Percentiles rank a stretch among this genome's conserved stretches.
Conservation (phyloP, 2,329 filamentous ascomycete genomes). For the Madurella mycetomatis region DNA sequence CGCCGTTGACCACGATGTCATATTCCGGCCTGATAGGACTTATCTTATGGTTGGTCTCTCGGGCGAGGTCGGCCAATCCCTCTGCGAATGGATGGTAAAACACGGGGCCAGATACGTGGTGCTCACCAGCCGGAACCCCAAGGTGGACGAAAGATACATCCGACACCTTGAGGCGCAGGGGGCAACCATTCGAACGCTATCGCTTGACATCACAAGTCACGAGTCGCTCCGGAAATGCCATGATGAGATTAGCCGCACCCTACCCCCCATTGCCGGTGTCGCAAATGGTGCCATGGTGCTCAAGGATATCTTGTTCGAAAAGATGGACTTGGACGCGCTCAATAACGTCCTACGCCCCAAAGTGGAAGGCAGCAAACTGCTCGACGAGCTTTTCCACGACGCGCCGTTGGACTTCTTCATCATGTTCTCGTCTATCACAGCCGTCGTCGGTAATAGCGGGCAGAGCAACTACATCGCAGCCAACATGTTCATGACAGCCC, state of each 20-base stretch:
- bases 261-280: slow-evolving; percentile 35
- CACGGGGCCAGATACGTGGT: slow-evolving; percentile 29
- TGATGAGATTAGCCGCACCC: not conserved
- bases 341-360: slow-evolving; percentile 29
- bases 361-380: slow-evolving; percentile 28
- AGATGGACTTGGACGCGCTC: slow-evolving; percentile 25
- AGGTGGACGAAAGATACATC: slow-evolving; percentile 25
- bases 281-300: slow-evolving; percentile 38
- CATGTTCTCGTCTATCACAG: slow-evolving; percentile 10
- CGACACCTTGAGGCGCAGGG: slow-evolving; percentile 14
- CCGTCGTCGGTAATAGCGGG: slow-evolving; percentile 4
- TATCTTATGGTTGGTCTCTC: slow-evolving; percentile 31
- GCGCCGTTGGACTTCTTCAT: slow-evolving; percentile 33
- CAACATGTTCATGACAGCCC: slow-evolving; percentile 35
- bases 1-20: not conserved
- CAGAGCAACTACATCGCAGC: slow-evolving; percentile 14
- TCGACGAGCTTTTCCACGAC: slow-evolving; percentile 30
- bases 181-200: slow-evolving; percentile 1
- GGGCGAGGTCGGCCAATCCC: slow-evolving; percentile 28
- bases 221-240: not conserved
- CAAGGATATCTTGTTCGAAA: slow-evolving; percentile 25
- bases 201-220: slow-evolving; percentile 12
- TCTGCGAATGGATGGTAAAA: slow-evolving; percentile 30
- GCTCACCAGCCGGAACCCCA: slow-evolving; percentile 32
- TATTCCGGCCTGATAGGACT: slow-evolving; percentile 18